These are phyloP conservation scores for Neurospora crassa DNA, from an alignment of 2,329 filamentous ascomycete species.

Conservation along the genomic window DNA sequence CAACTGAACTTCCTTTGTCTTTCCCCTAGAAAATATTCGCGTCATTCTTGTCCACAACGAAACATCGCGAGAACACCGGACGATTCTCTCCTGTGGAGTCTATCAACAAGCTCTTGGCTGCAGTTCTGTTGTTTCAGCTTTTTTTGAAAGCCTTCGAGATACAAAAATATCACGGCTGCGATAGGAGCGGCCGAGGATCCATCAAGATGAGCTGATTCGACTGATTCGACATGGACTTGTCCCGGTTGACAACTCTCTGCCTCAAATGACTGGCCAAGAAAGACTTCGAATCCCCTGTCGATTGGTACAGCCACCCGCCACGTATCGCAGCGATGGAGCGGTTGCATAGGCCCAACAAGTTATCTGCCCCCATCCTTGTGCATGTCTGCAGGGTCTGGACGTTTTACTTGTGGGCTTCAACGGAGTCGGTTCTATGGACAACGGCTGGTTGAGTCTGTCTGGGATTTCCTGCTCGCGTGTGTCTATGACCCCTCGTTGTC, in stretches of 20 bases:
- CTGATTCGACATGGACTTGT: not conserved
- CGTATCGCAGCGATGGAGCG: not conserved
- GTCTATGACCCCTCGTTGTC: not conserved
- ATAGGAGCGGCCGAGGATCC: not conserved
- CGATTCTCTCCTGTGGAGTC: not conserved
- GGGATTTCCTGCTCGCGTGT: too few relatives aligned
- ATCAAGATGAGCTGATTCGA: not conserved
- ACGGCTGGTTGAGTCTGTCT: not conserved
- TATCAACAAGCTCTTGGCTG: not conserved
- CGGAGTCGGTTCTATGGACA: not conserved
- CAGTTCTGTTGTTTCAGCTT: not conserved
- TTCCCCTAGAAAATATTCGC: not conserved
- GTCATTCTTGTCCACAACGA: not conserved
- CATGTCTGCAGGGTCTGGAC: not conserved
- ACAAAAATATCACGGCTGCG: not conserved
- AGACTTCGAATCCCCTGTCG: not conserved
- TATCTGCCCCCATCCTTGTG: not conserved
- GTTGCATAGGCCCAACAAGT: not conserved
- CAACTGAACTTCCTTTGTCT: not conserved
- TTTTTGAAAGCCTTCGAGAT: not conserved
- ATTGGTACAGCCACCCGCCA: not conserved
- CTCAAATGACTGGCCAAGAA: not conserved
- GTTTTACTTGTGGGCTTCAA: not conserved
- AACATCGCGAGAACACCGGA: not conserved
- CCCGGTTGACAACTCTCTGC: too few relatives aligned